Evolutionary conservation across 2,329 filamentous ascomycete genomes (phyloP).

Genomic region (Acarospora socialis): DNA sequence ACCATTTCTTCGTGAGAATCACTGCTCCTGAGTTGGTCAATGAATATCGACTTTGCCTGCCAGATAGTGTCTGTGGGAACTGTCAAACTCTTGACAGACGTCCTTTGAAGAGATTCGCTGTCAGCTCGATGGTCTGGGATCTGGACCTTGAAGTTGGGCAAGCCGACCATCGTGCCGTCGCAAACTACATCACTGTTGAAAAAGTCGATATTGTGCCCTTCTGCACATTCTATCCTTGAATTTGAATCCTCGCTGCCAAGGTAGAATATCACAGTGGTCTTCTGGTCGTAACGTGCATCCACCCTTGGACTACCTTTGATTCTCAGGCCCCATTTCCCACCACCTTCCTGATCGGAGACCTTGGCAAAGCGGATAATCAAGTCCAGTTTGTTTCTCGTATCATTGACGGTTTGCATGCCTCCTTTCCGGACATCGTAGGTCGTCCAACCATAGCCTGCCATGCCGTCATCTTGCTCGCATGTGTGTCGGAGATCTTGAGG

Average conservation of each 20-base stretch:
- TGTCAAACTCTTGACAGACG: conserved; percentile 49
- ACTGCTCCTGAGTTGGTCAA: neutral
- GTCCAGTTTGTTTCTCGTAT: conserved; percentile 62
- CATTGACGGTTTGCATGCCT: conserved; percentile 65
- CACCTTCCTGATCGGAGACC: conserved; percentile 56
- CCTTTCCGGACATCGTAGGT: conserved; percentile 67
- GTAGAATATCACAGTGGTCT: conserved; percentile 59
- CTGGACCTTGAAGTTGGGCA: no score
- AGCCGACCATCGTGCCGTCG: no score
- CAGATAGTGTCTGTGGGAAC: conserved; percentile 49
- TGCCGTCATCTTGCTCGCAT: conserved; percentile 69
- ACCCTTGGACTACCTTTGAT: conserved; percentile 59
- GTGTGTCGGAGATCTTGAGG: conserved; percentile 57
- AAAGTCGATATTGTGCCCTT: no score
- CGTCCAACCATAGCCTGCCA: conserved; percentile 78
- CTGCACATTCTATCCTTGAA: neutral
- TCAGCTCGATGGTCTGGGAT: conserved; percentile 47
- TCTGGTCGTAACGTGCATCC: conserved; percentile 45
- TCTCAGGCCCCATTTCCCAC: conserved; percentile 65
- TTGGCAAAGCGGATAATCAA: conserved; percentile 73
- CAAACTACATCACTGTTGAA: no score
- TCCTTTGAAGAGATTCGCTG: conserved; percentile 53
- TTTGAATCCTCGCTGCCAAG: conserved; percentile 49
- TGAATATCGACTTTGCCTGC: conserved; percentile 39
- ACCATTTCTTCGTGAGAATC: conserved; percentile 28